Conservation (phyloP, 805 yeast species). For the Pichia paraexigua region DNA sequence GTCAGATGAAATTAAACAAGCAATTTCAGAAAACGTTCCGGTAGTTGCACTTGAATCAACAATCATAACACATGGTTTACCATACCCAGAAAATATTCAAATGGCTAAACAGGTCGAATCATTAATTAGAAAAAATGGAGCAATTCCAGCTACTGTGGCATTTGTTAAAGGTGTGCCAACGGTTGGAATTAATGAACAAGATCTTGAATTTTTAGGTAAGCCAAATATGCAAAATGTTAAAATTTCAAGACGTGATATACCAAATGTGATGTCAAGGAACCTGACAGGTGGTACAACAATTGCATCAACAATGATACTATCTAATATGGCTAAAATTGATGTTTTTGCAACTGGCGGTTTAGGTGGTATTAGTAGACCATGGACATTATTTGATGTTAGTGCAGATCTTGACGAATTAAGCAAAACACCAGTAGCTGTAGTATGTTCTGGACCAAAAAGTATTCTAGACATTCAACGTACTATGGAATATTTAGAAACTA, state of each 20-base stretch:
- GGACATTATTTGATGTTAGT: slow-evolving; percentile 67
- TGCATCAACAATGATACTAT: slow-evolving; percentile 79
- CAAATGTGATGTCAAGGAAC: slow-evolving; percentile 54
- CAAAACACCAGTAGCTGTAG: slow-evolving; percentile 79
- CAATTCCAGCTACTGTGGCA: slow-evolving; percentile 79
- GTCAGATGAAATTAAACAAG: slow-evolving; percentile 50
- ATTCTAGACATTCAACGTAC: slow-evolving; percentile 76
- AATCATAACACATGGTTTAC: slow-evolving; percentile 84
- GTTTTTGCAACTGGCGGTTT: slow-evolving; percentile 92
- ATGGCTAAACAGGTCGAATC: slow-evolving; percentile 68
- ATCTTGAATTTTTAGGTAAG: slow-evolving; percentile 45
- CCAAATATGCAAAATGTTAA: slow-evolving; percentile 35
- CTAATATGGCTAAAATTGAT: slow-evolving; percentile 65
- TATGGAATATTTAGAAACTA: slow-evolving; percentile 81
- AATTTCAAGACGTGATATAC: slow-evolving; percentile 75
- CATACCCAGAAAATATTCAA: slow-evolving; percentile 64
- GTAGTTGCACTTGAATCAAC: slow-evolving; percentile 82
- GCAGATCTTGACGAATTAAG: slow-evolving; percentile 85
- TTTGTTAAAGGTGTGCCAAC: slow-evolving; percentile 63
- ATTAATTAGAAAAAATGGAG: slow-evolving; percentile 52
- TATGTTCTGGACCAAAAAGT: slow-evolving; percentile 87
- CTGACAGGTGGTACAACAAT: slow-evolving; percentile 86
- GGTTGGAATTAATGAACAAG: slow-evolving; percentile 50
- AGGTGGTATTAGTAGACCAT: slow-evolving; percentile 86
- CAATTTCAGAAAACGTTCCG: slow-evolving; percentile 49